A percentile compares a stretch with the other conserved stretches of the same genome.
Evolutionary conservation across 257 asterid genomes (phyloP).

Genomic region (Scutellaria barbata): DNA sequence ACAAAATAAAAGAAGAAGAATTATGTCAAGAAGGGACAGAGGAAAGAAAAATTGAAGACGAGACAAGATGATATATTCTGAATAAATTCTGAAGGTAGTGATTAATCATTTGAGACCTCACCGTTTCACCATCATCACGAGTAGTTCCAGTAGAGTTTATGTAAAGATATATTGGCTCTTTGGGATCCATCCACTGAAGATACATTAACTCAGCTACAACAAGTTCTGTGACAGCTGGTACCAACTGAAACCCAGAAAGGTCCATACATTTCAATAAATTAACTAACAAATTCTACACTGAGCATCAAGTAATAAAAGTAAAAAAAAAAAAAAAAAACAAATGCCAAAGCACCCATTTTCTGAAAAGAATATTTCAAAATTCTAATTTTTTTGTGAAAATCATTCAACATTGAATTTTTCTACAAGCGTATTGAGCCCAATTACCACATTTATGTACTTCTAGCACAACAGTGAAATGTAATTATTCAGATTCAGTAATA

Average conservation of each 20-base stretch:
- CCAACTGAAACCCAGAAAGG: constrained; percentile 63
- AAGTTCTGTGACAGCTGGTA: constrained; percentile 94
- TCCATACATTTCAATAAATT: constrained; percentile 17
- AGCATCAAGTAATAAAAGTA: background rate
- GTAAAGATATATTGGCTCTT: constrained; percentile 80
- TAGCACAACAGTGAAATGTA: background rate
- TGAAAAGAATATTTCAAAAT: constrained; percentile 1
- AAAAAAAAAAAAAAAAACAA: too few species aligned
- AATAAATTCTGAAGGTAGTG: constrained; percentile 19
- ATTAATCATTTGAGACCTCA: constrained; percentile 42
- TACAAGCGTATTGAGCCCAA: background rate
- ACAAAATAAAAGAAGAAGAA: background rate
- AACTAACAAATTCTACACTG: background rate
- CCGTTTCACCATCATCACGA: constrained; percentile 96
- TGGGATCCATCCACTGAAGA: constrained; percentile 88
- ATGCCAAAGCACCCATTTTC: constrained; percentile 9
- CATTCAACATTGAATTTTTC: constrained; percentile 8
- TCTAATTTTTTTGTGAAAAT: constrained; percentile 9
- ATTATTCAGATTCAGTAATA: background rate
- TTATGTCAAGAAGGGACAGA: background rate
- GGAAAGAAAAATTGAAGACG: constrained; percentile 19
- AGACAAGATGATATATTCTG: constrained; percentile 11
- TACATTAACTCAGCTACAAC: constrained; percentile 84
- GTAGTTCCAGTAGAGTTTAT: constrained; percentile 97
- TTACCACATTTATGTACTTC: constrained; percentile 1